Conservation (phyloP, 768 basidiomycete genomes). For the Auricularia sp. region DNA sequence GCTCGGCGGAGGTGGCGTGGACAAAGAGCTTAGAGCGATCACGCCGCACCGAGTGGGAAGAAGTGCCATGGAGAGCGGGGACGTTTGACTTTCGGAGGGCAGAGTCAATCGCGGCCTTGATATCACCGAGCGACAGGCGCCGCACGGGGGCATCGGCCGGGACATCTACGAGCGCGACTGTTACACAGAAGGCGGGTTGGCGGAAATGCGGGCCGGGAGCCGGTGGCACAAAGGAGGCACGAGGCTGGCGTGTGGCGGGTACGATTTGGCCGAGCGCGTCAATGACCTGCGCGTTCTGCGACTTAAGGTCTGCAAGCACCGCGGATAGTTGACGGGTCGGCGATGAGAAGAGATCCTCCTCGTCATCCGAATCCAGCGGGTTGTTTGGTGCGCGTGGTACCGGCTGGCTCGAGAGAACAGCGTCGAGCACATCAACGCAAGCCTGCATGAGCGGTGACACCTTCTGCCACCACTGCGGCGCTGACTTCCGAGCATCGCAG, state of each 20-base stretch:
- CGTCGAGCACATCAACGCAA: too few relatives aligned
- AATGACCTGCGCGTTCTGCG: background rate
- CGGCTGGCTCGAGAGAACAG: too few relatives aligned
- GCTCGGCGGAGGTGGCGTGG: background rate
- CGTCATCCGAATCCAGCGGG: background rate
- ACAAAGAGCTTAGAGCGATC: background rate
- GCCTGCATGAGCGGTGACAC: too few relatives aligned
- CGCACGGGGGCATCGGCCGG: background rate
- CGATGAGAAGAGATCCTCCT: background rate
- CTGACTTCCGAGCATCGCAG: too few relatives aligned
- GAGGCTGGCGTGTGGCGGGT: background rate
- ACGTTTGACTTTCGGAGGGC: background rate
- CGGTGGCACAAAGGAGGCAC: background rate
- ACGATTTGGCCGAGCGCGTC: background rate
- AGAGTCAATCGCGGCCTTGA: background rate
- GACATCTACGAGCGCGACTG: background rate
- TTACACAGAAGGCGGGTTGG: background rate
- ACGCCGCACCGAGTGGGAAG: background rate
- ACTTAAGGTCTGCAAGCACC: background rate
- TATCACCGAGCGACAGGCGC: background rate
- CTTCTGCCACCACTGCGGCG: too few relatives aligned
- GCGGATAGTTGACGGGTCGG: background rate
- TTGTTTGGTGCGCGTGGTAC: background rate
- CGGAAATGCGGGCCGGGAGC: background rate
- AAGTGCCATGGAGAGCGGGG: background rate